Evolutionary conservation across 768 basidiomycete genomes (phyloP).

Genomic region (Pleurotus tuoliensis): DNA sequence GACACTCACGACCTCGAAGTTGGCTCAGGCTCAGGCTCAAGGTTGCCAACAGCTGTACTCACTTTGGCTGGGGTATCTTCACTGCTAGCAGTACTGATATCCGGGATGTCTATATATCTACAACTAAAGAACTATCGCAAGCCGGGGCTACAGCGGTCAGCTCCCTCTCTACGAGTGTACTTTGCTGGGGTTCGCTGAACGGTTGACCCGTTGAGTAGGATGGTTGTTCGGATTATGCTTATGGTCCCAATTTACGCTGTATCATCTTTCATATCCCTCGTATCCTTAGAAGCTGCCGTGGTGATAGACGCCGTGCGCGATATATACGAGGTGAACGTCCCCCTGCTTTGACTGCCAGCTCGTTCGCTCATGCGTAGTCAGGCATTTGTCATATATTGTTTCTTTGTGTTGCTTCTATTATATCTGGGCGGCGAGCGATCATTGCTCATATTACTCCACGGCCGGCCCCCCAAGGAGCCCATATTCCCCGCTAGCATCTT

Average conservation of each 20-base stretch:
- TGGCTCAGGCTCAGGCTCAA: constrained; percentile 53
- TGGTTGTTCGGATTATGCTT: constrained; percentile 93
- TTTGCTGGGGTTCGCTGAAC: not conserved
- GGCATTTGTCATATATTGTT: constrained; percentile 95
- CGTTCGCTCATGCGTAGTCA: constrained; percentile 20
- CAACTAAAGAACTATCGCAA: constrained; percentile 88
- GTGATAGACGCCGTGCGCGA: constrained; percentile 94
- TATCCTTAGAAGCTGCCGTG: constrained; percentile 93
- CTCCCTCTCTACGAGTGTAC: constrained; percentile 3
- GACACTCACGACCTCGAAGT: constrained; percentile 7
- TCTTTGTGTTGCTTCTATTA: constrained; percentile 77
- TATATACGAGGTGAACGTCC: constrained; percentile 79
- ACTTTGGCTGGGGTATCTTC: constrained; percentile 60
- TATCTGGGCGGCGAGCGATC: constrained; percentile 94
- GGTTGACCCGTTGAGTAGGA: constrained; percentile 38
- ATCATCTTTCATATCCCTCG: constrained; percentile 87
- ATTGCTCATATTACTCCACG: constrained; percentile 87
- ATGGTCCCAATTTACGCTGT: constrained; percentile 96
- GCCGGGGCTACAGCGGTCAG: constrained; percentile 73
- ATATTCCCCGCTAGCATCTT: constrained; percentile 86
- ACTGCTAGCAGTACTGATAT: constrained; percentile 66
- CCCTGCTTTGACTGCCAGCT: not conserved
- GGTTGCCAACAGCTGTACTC: constrained; percentile 54
- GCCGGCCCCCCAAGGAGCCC: constrained; percentile 82
- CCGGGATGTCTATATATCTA: constrained; percentile 68